Evolutionary conservation across 192 early-diverging fungal genomes (phyloP), one percentile per base, ranked within the genome.

Genomic region (Linnemannia exigua): DNA sequence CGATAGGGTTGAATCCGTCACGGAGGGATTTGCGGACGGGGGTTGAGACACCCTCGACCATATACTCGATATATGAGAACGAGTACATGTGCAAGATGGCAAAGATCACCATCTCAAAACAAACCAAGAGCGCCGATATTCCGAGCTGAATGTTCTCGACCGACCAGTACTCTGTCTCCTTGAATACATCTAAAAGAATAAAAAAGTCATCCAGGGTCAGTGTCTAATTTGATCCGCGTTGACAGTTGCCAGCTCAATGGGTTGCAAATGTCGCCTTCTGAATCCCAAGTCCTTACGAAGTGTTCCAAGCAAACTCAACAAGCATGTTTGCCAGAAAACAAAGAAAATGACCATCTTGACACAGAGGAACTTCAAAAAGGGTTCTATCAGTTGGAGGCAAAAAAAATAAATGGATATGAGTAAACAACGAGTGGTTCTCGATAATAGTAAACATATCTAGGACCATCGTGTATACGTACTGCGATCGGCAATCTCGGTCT

Each of bases 401-500:
- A 58, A 17, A 67, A 69, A 44, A 63, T 1, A 14, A 31, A 44
- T 25, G n/a, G n/a, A n/a, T n/a, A n/a, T 17, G 51, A 20, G 17
- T 6, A 36, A 36, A n/a, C 28, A 68, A 68, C 88, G 72, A 80
- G 70, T 22, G 93, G 69, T n/a, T n/a, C n/a, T n/a, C n/a, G n/a
- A n/a, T n/a, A n/a, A n/a, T n/a, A n/a, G n/a, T n/a, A n/a, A n/a
- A n/a, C n/a, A n/a, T n/a, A n/a, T n/a, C n/a, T n/a, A n/a, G n/a
- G n/a, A n/a, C n/a, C n/a, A n/a, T n/a, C n/a, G 31, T 92, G 41
- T 44, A 89, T 44, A 89, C 77, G 9, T 80, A 86, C 84, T 90
- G 47, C 93, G 69, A 12, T 91, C 88, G 25, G 72, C 72, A 77
- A 93, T 91, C 69, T 90, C 90, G 1, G 88, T 80, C 73, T 92